These are phyloP conservation scores for Blastocystis sp. DNA, from an alignment of 352 stramenopile genomes.

Conservation along the genomic window DNA sequence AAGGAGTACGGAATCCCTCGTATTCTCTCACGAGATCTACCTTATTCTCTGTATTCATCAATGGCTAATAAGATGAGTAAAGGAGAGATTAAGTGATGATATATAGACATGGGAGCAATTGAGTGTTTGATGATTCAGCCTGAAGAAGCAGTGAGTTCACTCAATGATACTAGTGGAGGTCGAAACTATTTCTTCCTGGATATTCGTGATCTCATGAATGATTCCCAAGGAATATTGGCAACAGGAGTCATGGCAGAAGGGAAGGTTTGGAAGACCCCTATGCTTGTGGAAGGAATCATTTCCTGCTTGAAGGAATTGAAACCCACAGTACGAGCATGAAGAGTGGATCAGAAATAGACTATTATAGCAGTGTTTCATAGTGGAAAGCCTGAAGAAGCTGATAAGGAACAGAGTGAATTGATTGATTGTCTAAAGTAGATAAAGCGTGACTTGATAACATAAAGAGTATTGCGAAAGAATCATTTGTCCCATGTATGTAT, in stretches of 20 bases:
- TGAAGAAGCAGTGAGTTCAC: slow-evolving; percentile 5
- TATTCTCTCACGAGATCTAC: not conserved
- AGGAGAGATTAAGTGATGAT: not conserved
- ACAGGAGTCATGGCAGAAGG: not conserved
- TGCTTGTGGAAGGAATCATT: slow-evolving; percentile 19
- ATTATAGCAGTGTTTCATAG: not conserved
- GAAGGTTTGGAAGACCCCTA: not conserved
- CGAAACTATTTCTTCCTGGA: slow-evolving; percentile 32
- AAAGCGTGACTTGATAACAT: not conserved
- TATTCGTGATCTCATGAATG: not conserved
- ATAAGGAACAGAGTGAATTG: not conserved
- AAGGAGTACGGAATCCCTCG: not conserved
- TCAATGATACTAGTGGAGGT: not conserved
- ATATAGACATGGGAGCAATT: not conserved
- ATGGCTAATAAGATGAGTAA: no score
- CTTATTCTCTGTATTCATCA: not conserved
- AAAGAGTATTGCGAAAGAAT: not conserved
- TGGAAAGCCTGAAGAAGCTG: not conserved
- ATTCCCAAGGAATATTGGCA: not conserved
- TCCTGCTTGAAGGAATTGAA: not conserved
- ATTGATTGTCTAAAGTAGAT: not conserved
- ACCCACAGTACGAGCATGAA: not conserved
- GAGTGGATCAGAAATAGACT: not conserved
- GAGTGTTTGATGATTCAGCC: not conserved
- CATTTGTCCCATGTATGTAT: not conserved